These are phyloP conservation scores for Cucumis variabilis DNA, from an alignment of 331 rosid genomes.

Conservation along the genomic window DNA sequence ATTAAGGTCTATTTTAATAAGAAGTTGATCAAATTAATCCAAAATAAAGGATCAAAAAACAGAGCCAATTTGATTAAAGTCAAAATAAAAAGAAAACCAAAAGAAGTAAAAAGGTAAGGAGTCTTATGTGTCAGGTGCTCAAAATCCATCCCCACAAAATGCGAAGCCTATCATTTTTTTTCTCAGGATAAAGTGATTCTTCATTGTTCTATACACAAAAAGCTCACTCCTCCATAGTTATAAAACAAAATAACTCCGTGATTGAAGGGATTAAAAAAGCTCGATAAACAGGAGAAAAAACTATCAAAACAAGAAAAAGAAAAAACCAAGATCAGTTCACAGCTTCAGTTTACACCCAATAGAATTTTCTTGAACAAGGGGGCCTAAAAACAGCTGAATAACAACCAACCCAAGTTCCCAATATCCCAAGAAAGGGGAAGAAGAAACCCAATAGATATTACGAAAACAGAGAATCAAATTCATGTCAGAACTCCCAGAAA, in stretches of 20 bases:
- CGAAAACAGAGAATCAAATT: constrained; percentile 17
- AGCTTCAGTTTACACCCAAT: not conserved
- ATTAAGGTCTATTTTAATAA: not conserved
- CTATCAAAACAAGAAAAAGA: constrained; percentile 2
- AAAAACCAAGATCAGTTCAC: not conserved
- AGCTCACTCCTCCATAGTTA: constrained; percentile 13
- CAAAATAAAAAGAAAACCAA: constrained; percentile 30
- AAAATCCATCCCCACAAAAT: constrained; percentile 30
- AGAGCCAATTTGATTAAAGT: constrained; percentile 39
- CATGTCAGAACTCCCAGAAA: not conserved
- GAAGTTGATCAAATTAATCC: not conserved
- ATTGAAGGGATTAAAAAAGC: constrained; percentile 14
- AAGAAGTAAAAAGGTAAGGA: constrained; percentile 26
- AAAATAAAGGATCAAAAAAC: not conserved
- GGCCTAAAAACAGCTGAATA: not conserved
- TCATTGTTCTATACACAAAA: constrained; percentile 29
- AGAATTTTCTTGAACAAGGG: not conserved
- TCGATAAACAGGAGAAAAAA: not conserved
- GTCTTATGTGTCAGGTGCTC: constrained; percentile 19
- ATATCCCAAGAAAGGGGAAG: constrained; percentile 15
- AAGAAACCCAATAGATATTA: not conserved
- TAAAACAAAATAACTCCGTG: constrained; percentile 24
- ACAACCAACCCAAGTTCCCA: not conserved
- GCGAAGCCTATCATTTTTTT: constrained; percentile 18
- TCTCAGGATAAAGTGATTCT: constrained; percentile 23